These are phyloP conservation scores for Loxodes magnus DNA, from an alignment of 73 alveolate genomes.

Conservation along the genomic window DNA sequence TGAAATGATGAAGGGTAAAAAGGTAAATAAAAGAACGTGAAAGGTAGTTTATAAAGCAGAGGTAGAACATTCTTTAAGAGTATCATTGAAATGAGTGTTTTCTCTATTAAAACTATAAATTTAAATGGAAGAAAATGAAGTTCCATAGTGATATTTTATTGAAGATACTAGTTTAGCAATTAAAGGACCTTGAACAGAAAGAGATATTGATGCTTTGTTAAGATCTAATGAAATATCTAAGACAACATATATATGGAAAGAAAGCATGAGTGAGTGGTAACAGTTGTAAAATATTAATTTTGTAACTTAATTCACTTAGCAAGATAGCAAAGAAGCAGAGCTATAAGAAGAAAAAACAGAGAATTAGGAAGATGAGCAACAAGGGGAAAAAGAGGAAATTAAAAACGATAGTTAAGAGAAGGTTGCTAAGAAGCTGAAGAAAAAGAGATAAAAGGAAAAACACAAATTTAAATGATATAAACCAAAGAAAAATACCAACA, in stretches of 20 bases:
- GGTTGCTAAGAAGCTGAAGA: conserved; percentile 44
- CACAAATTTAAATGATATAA: conserved; percentile 65
- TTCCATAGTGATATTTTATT: too few relatives aligned
- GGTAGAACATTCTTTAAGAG: too few relatives aligned
- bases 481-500: conserved; percentile 52
- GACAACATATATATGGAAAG: conserved; percentile 40
- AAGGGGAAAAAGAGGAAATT: conserved; percentile 2
- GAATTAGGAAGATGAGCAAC: background rate
- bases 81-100: too few relatives aligned
- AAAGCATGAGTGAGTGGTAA: conserved; percentile 50
- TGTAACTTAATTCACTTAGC: conserved; percentile 26
- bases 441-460: conserved; percentile 40
- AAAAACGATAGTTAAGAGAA: conserved; percentile 11
- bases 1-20: too few relatives aligned
- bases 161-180: too few relatives aligned
- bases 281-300: conserved; percentile 32
- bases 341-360: conserved; percentile 1
- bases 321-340: conserved; percentile 4
- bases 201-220: conserved; percentile 56
- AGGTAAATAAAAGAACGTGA: too few relatives aligned
- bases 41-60: too few relatives aligned
- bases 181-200: conserved; percentile 26
- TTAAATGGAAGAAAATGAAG: too few relatives aligned
- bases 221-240: conserved; percentile 31
- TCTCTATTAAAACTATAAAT: too few relatives aligned